Base-by-base conservation (phyloP, 805 yeast genomes). In the Sugiyamaella smithiae region DNA sequence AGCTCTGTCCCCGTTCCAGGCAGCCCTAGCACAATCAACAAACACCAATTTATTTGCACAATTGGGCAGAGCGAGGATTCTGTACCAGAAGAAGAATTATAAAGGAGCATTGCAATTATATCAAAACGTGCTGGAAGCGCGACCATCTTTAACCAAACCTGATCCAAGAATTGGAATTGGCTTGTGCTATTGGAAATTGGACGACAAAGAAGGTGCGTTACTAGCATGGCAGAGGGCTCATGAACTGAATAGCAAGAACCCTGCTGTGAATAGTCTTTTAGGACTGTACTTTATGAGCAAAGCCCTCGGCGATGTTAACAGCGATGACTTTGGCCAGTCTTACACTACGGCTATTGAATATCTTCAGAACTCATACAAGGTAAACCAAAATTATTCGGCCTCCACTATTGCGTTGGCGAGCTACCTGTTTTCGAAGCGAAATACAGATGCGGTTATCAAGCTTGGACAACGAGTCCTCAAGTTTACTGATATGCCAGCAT, bases 81-180 rank as follows among this genome's bases (percentile, higher is more conserved):
- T 82, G 28, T 84, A 87, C 61, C 77, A 77, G 54, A 85, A 84
- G 64, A 82, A 80, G 52, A 85, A 85, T 62, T 89, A 82, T 65
- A 65, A 76, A 20, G 81, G 77, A 4, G 89, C 96, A 12, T 75
- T 93, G 59, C 84, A 83, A 63, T 65, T 86, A 26, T 93, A 87
- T 67, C 99, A 93, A 71, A 85, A 84, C 55, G 82, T 86, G 5
- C 72, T 93, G 55, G 75, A 83, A 28, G 72, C 82, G 43, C 83
- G 88, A 53, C 97, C 97, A 1, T 44, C 54, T 19, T 64, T 84
- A 31, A 69, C 85, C 57, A 77, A 78, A 57, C 97, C 98, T 3
- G 97, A 91, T 68, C 95, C 97, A 16, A 76, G 99, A 66, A 77
- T 93, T 52, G 99, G 98, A 24, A 80, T 91, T 52, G 99, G 99